Conservation (phyloP, 352 stramenopile species). For the Pythium rishiriense region DNA sequence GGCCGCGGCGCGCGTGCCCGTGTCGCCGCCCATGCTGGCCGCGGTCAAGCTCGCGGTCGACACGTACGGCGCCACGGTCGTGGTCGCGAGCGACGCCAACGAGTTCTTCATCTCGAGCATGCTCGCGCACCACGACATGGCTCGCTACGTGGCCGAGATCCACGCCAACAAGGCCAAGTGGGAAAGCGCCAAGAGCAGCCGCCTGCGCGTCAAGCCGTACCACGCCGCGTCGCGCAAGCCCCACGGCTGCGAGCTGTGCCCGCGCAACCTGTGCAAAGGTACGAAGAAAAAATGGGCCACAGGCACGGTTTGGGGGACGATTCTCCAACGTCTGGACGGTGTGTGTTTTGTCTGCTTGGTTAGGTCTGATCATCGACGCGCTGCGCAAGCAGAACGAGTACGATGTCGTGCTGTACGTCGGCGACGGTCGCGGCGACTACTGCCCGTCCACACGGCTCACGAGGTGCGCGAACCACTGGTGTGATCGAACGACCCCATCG, state of each 20-base stretch:
- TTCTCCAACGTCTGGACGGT: background rate
- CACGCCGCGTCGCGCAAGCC: constrained; percentile 14
- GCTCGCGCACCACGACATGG: constrained; percentile 21
- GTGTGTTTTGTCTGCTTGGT: background rate
- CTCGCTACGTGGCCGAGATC: constrained; percentile 19
- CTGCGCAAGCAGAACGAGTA: constrained; percentile 17
- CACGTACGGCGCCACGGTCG: constrained; percentile 16
- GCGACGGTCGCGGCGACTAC: constrained; percentile 32
- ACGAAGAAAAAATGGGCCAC: too few relatives aligned
- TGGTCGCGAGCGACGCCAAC: constrained; percentile 37
- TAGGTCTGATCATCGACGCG: constrained; percentile 25
- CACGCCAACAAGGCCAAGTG: constrained; percentile 29
- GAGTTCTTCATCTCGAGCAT: constrained; percentile 33
- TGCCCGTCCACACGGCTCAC: constrained; percentile 27
- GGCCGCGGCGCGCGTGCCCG: constrained; percentile 4
- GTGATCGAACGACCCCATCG: too few relatives aligned
- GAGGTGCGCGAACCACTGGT: constrained; percentile 7
- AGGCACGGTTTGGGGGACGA: background rate
- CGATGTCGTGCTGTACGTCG: constrained; percentile 31
- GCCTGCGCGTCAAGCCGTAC: constrained; percentile 25
- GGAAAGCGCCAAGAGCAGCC: constrained; percentile 7
- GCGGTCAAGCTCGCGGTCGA: constrained; percentile 35
- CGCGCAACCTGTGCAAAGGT: constrained; percentile 39
- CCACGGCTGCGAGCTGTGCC: constrained; percentile 29
- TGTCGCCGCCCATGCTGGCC: constrained; percentile 42